phyloP scores from a whole-genome alignment of 768 basidiomycete species.

The Inosperma sp. region DNA sequence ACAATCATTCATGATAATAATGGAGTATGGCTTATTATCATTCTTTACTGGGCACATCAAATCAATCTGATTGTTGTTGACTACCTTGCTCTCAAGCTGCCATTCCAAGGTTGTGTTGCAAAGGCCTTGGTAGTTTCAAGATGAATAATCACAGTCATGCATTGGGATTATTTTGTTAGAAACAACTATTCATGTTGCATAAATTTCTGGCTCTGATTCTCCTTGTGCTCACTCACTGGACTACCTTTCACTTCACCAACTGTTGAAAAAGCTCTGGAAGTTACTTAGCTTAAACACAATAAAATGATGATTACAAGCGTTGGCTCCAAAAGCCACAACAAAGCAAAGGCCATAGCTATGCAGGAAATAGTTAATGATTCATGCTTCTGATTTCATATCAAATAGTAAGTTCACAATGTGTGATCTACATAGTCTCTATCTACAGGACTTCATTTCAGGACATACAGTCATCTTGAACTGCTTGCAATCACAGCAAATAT shows the following conservation, averaged over 20 bases:
- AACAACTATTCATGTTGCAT: slow-evolving; percentile 18
- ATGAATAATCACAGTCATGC: slow-evolving; percentile 26
- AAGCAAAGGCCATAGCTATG: slow-evolving; percentile 10
- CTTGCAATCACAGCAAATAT: slow-evolving; percentile 34
- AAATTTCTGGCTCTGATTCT: slow-evolving; percentile 23
- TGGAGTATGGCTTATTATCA: slow-evolving; percentile 15
- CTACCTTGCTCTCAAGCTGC: slow-evolving; percentile 20
- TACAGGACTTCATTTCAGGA: slow-evolving; percentile 4
- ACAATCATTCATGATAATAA: too few relatives aligned
- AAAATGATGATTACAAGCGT: slow-evolving; percentile 1
- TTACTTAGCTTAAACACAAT: neutral
- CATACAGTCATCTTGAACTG: slow-evolving; percentile 23
- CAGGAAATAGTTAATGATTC: slow-evolving; percentile 6
- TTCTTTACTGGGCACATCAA: slow-evolving; percentile 27
- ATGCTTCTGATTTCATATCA: slow-evolving; percentile 11
- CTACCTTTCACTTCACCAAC: slow-evolving; percentile 7
- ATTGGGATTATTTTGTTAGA: slow-evolving; percentile 23
- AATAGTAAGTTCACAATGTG: slow-evolving; percentile 4
- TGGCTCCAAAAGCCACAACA: neutral
- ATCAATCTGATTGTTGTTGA: slow-evolving; percentile 35
- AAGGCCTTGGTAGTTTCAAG: slow-evolving; percentile 12
- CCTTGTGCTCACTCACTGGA: slow-evolving; percentile 26
- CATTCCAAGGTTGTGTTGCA: slow-evolving; percentile 17
- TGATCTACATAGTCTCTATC: neutral
- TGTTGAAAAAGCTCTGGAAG: slow-evolving; percentile 1